phyloP scores from a whole-genome alignment of 2,329 filamentous ascomycete genomes.

The Sclerotinia minor region DNA sequence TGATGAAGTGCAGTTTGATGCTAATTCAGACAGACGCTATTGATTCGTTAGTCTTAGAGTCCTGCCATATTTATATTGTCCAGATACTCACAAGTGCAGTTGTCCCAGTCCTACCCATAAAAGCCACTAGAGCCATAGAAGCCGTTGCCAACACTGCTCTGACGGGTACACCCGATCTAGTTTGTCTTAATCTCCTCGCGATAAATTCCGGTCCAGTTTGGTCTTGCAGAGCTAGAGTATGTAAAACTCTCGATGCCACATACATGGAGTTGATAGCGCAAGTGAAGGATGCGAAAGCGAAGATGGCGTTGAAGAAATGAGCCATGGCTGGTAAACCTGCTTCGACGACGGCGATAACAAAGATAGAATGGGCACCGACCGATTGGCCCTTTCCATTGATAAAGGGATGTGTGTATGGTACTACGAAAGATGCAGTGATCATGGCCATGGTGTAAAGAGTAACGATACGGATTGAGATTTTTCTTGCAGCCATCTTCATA shows the following conservation, averaged over 20 bases:
- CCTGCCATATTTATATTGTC: not conserved
- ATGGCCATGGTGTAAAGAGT: conserved; percentile 38
- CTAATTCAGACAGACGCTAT: conserved; percentile 44
- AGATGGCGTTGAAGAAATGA: conserved; percentile 42
- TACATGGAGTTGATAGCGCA: conserved; percentile 45
- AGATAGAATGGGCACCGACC: conserved; percentile 43
- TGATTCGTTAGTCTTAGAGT: conserved; percentile 9
- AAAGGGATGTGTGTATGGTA: conserved; percentile 45
- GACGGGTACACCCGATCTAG: conserved; percentile 45
- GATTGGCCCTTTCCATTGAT: conserved; percentile 46
- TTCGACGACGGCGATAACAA: conserved; percentile 45
- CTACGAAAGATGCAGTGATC: conserved; percentile 41
- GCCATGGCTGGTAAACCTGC: conserved; percentile 43
- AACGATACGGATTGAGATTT: conserved; percentile 45
- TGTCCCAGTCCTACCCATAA: conserved; percentile 45
- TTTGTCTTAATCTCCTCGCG: conserved; percentile 43
- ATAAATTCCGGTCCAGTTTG: conserved; percentile 47
- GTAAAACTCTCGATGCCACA: conserved; percentile 43
- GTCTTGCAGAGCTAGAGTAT: conserved; percentile 44
- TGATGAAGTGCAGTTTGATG: conserved; percentile 44
- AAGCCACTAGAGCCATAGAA: conserved; percentile 44
- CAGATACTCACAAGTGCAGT: conserved; percentile 42
- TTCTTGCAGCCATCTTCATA: conserved; percentile 47
- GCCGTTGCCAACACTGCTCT: conserved; percentile 46
- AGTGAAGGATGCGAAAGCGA: conserved; percentile 45